Evolutionary conservation across 2,329 filamentous ascomycete species (phyloP).

Genomic region (Cucurbitaria berberidis): DNA sequence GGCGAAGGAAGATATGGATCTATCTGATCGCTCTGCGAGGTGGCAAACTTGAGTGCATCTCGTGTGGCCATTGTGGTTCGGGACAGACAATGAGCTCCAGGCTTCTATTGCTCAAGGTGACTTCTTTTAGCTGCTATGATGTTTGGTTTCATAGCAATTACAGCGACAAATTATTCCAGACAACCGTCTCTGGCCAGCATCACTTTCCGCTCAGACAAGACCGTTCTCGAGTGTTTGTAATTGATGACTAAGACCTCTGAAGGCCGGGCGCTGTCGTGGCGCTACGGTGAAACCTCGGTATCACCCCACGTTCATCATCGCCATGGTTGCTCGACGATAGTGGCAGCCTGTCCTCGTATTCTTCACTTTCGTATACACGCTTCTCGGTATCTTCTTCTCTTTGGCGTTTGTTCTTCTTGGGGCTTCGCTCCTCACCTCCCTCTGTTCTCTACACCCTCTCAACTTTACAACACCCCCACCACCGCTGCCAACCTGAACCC

Average conservation of each 20-base stretch:
- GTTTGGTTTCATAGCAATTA: too few species aligned
- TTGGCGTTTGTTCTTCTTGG: conserved; percentile 21
- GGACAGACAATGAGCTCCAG: background rate
- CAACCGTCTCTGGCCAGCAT: too few species aligned
- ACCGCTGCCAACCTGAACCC: conserved; percentile 11
- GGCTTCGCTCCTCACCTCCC: conserved; percentile 3
- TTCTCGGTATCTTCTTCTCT: conserved; percentile 12
- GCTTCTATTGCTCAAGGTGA: background rate
- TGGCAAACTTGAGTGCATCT: conserved; percentile 50
- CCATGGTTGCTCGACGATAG: conserved; percentile 20
- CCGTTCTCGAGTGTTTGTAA: too few species aligned
- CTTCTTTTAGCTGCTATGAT: too few species aligned
- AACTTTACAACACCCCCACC: conserved; percentile 1
- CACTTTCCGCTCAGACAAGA: too few species aligned
- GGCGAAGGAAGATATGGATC: conserved; percentile 57
- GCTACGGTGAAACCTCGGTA: conserved; percentile 15
- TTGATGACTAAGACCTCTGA: conserved; percentile 11
- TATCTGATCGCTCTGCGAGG: conserved; percentile 54
- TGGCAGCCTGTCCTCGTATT: conserved; percentile 17
- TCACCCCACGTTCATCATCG: conserved; percentile 18
- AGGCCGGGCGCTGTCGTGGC: conserved; percentile 8
- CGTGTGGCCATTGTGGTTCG: conserved; percentile 18
- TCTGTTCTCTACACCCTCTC: background rate
- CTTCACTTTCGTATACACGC: conserved; percentile 10
- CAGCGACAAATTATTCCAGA: too few species aligned